Percentiles rank a stretch among this genome's conserved stretches.
Evolutionary conservation across 495 filamentous ascomycete species (phyloP).

Genomic region (Aspergillus baeticus): DNA sequence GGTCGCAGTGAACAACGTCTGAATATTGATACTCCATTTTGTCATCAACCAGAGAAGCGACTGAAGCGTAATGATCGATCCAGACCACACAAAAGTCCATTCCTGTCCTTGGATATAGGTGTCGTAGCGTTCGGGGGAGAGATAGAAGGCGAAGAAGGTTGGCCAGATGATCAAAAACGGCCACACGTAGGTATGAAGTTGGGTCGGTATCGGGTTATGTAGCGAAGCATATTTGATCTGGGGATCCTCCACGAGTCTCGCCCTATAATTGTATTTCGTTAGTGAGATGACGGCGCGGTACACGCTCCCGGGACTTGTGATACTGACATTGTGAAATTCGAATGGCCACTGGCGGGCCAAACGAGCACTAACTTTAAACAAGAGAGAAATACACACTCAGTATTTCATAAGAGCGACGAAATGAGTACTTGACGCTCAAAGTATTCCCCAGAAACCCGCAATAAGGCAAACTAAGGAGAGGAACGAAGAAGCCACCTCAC

Average conservation of each 20-base stretch:
- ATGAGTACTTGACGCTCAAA: conserved; percentile 8
- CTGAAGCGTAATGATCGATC: conserved; percentile 82
- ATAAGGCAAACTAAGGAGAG: conserved; percentile 9
- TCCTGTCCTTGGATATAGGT: conserved; percentile 84
- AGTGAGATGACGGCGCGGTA: conserved; percentile 19
- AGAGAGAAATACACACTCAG: conserved; percentile 20
- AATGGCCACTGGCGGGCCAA: conserved; percentile 38
- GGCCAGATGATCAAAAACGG: conserved; percentile 92
- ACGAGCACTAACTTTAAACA: conserved; percentile 15
- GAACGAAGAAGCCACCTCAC: conserved; percentile 46
- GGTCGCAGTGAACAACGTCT: conserved; percentile 76
- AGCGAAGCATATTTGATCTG: conserved; percentile 87
- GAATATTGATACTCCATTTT: conserved; percentile 91
- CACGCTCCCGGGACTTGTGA: background rate
- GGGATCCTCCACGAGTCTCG: conserved; percentile 83
- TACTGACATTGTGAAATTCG: conserved; percentile 39
- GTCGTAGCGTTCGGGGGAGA: conserved; percentile 78
- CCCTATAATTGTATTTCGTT: conserved; percentile 37
- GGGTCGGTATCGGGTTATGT: conserved; percentile 80
- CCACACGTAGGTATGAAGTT: conserved; percentile 85
- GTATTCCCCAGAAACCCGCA: background rate
- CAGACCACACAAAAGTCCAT: conserved; percentile 96
- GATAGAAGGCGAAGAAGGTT: conserved; percentile 80
- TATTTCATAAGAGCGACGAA: conserved; percentile 28
- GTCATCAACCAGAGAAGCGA: conserved; percentile 92